Base-by-base conservation (phyloP, 441 rosid species). In the Aquilaria agallochum region DNA sequence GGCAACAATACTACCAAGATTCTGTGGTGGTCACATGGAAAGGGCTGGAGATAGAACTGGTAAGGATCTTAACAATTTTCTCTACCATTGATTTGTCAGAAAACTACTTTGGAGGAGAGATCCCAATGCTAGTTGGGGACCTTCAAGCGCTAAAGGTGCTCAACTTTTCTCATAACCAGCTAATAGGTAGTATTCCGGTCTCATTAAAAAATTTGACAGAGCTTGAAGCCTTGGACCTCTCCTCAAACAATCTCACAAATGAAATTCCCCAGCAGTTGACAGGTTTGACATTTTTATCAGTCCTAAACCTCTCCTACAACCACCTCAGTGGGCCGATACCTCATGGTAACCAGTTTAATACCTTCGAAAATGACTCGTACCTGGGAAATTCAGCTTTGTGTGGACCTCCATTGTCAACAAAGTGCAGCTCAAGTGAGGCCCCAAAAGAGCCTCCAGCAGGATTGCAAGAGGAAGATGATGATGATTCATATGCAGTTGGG, bases 91-190 rank as follows among this genome's bases (percentile, higher is more conserved):
- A 76, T 13, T 40, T 70, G 4, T 73, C 75, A 13, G 49, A 48
- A 20, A 70, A 70, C 50, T 33, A 34, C 0, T 65, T 74, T n/a
- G 3, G 48, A 20, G 81, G 81, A 27, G 57, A 57, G 53, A 71
- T 68, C 33, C 72, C 68, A 1, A 50, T 51, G 9, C 32, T 11
- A 9, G 36, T 68, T 34, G 76, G 76, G 48, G 46, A 59, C 7
- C 72, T 74, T 11, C 13, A 32, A 0, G 62, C 68, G 0, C 70
- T 77, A 5, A 3, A 12, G 7, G 55, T 62, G 42, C 78, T 77
- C 3, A 77, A 74, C 34, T 33, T 77, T 31, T 77, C 78, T 12
- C 69, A 36, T 10, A 77, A 60, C 11, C 49, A 32, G 27, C 53
- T 74, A 2, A 32, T 3, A 1, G 78, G 78, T 2, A 12, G 0